These are phyloP conservation scores for Talaromyces marneffei DNA, from an alignment of 2,329 filamentous ascomycete genomes.

Conservation along the genomic window DNA sequence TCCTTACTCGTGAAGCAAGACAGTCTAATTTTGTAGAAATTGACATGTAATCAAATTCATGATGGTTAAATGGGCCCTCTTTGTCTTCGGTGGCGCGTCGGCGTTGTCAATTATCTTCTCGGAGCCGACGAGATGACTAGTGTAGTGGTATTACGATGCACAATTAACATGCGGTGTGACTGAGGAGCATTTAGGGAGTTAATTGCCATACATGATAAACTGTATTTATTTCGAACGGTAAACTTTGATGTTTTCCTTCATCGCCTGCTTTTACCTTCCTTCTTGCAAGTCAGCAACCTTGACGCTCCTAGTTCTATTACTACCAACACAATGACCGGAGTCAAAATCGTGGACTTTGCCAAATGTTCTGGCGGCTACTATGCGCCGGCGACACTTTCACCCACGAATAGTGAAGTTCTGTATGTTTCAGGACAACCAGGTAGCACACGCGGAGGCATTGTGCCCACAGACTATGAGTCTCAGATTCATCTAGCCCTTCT, in stretches of 20 bases:
- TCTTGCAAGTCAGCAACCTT: neutral
- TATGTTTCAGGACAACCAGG: neutral
- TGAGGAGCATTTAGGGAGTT: neutral
- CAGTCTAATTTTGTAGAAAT: neutral
- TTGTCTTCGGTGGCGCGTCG: neutral
- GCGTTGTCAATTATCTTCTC: neutral
- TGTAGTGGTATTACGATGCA: neutral
- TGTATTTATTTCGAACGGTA: neutral
- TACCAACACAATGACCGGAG: neutral
- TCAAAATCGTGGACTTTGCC: neutral
- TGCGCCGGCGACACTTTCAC: neutral
- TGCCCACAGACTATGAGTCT: neutral
- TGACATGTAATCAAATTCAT: neutral
- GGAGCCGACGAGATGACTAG: neutral
- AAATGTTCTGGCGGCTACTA: neutral
- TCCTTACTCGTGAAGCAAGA: neutral
- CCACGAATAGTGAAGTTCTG: neutral
- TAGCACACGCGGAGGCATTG: neutral
- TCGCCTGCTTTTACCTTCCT: neutral
- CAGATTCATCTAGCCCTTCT: slow-evolving; percentile 1
- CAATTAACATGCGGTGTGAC: neutral
- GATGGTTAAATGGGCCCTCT: neutral
- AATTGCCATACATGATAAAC: neutral
- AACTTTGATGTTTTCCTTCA: neutral
- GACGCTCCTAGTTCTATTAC: neutral